These are phyloP conservation scores for Ajuga chamaepitys DNA, from an alignment of 257 asterid genomes.

Conservation along the genomic window DNA sequence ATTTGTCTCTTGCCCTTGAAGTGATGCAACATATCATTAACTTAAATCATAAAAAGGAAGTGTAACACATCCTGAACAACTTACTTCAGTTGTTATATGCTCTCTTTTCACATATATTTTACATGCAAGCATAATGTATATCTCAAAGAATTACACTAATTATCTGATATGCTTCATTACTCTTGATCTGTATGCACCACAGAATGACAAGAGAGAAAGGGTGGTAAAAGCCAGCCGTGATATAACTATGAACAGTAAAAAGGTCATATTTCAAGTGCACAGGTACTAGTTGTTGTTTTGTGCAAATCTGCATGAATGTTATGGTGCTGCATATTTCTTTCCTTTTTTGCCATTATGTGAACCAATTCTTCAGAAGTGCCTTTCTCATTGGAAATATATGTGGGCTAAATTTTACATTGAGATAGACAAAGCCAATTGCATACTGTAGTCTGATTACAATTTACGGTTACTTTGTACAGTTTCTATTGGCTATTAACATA, in stretches of 20 bases:
- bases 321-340: neutral
- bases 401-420: neutral
- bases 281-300: conserved; percentile 40
- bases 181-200: conserved; percentile 12
- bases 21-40: neutral
- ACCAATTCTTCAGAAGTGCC: neutral
- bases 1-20: neutral
- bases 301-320: neutral
- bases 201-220: conserved; percentile 92
- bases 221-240: conserved; percentile 96
- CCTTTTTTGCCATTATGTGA: neutral
- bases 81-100: neutral
- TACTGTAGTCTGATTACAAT: neutral
- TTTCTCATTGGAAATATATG: neutral
- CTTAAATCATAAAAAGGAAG: neutral
- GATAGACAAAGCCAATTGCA: neutral
- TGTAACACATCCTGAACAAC: neutral
- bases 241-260: conserved; percentile 85
- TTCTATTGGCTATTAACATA: neutral
- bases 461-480: neutral
- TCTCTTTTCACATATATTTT: neutral
- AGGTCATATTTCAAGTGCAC: conserved; percentile 94
- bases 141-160: neutral
- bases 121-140: neutral
- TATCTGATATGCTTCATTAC: neutral